Base-by-base conservation (phyloP, 345 rosid genomes). In the Boechera retrofracta region DNA sequence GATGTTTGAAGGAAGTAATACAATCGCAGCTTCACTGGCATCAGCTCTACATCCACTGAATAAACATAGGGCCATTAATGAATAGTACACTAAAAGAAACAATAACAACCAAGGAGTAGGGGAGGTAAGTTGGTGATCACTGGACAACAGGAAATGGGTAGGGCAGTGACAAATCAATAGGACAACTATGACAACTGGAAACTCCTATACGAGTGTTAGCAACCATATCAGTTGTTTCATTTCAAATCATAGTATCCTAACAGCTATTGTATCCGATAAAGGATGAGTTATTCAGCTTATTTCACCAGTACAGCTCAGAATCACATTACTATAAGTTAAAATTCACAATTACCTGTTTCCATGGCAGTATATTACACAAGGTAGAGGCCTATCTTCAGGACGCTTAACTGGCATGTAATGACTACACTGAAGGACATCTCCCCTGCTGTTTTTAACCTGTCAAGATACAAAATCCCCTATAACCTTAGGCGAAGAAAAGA, bases 321-420 rank as follows among this genome's bases (percentile, higher is more conserved):
- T 76, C 56, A 60, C 18, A 52, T 31, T 59, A 62, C 8, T 10
- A 21, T 6, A 28, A 18, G 11, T 56, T 1, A 66, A 33, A 16
- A n/a, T 0, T 0, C 16, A 2, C 0, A 8, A 5, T 11, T 71
- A 90, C 98, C 97, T 95, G 86, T 95, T 92, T 67, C 98, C 98
- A 77, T 95, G 99, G 89, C 98, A 92, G 80, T 92, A 91, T 79
- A 92, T 91, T 58, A 92, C 98, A 83, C 98, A 95, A 56, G 99
- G 98, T 8, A 96, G 82, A 70, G 91, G 82, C 85, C 86, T 91
- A 57, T 80, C 94, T 80, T 86, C 90, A 41, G 90, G 88, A 76
- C 77, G 75, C 68, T 80, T 87, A 36, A 88, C 80, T 38, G 97
- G 99, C 79, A 87, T 57, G 58, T 92, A 95, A 86, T 95, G 99